These are phyloP conservation scores for Ricinus communis DNA, from an alignment of 345 rosid genomes.

Conservation along the genomic window DNA sequence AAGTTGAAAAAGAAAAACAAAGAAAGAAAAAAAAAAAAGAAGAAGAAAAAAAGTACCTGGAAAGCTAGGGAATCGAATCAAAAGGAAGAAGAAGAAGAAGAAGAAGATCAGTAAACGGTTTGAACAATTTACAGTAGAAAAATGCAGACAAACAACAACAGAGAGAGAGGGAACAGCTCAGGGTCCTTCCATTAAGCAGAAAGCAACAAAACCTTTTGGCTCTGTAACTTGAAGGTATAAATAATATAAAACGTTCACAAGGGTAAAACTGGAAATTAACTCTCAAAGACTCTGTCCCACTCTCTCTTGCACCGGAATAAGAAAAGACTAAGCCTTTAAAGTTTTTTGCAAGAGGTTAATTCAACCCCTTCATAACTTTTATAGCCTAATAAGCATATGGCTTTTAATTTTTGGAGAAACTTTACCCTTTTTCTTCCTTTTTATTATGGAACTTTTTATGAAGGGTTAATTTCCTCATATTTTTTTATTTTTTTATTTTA, in stretches of 20 bases:
- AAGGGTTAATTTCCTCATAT: too few species aligned
- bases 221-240: constrained; percentile 26
- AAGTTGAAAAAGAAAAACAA: background rate
- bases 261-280: constrained; percentile 32
- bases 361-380: too few species aligned
- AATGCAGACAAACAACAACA: constrained; percentile 32
- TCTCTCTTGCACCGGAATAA: too few species aligned
- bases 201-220: constrained; percentile 46
- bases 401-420: too few species aligned
- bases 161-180: constrained; percentile 24
- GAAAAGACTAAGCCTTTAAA: too few species aligned
- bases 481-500: too few species aligned
- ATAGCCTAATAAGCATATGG: too few species aligned
- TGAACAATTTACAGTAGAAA: constrained; percentile 4
- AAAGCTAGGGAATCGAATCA: background rate
- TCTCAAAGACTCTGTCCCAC: constrained; percentile 14
- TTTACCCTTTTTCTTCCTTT: too few species aligned
- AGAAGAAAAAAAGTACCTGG: constrained; percentile 5
- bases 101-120: constrained; percentile 16
- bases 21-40: background rate
- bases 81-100: constrained; percentile 7
- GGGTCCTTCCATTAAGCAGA: constrained; percentile 64
- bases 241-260: background rate
- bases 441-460: too few species aligned
- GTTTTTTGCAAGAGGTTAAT: too few species aligned